Base-by-base conservation (phyloP, 1,139 yeast species). In the Yamadazyma pseudoaaseri region DNA sequence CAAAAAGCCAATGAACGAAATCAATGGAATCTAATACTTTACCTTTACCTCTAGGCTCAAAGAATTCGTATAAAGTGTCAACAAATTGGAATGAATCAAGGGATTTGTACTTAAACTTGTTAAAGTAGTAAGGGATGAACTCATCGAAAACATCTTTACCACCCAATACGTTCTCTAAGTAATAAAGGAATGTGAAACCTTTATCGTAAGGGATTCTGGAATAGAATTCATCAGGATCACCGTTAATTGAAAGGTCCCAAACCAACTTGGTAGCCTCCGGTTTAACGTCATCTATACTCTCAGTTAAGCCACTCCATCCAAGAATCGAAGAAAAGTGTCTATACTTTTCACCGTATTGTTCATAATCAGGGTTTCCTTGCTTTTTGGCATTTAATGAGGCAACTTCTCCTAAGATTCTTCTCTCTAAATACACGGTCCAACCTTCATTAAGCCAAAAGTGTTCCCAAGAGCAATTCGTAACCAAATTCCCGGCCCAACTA, bases 21-120 rank as follows among this genome's bases (percentile, higher is more conserved):
- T 87, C 86, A 44, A 92, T 85, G 43, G 71, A 79, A 49, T 87
- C 95, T 46, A 92, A 72, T 34, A 92, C 87, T 36, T 65, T 70
- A 55, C 81, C 84, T 16, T 96, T 97, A 24, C 98, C 98, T 43
- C 74, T 72, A 12, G 57, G 53, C n/a, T 35, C 48, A 35, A 51
- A 62, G 36, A 54, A 62, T n/a, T 52, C 58, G 35, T 59, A 59
- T 33, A 62, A 49, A 1, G 56, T 44, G 26, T 59, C 57, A 21
- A 60, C 46, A 42, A 62, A 62, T 34, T 59, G 54, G 16, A 48
- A 54, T 9, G 59, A 49, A 38, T 62, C 62, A 36, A 62, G 48
- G 13, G 68, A 58, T 30, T 46, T 37, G 44, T 61, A 62, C 14
- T 60, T 49, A 45, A 52, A 62, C 29, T 49, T 58, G 26, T 47